A percentile compares a stretch with the other conserved stretches of the same genome.
phyloP scores from a whole-genome alignment of 768 basidiomycete species.

The Dendrothele bispora region DNA sequence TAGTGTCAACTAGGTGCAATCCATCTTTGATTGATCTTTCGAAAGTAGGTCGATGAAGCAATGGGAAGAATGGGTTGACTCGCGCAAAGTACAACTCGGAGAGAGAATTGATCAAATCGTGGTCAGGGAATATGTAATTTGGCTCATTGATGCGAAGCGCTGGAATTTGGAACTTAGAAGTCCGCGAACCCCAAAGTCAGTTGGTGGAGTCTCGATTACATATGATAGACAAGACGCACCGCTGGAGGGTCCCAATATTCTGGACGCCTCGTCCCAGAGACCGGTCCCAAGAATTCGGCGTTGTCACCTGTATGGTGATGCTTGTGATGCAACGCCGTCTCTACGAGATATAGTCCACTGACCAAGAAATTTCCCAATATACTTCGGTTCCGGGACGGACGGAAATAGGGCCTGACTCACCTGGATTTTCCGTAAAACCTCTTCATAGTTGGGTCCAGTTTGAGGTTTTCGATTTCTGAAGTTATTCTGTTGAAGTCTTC shows the following conservation, averaged over 20 bases:
- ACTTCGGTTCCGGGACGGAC: neutral
- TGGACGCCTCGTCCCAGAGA: conserved; percentile 32
- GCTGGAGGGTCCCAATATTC: conserved; percentile 48
- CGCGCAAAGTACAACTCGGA: conserved; percentile 49
- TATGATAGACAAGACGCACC: conserved; percentile 38
- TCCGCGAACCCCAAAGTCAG: too few species aligned
- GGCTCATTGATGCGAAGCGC: neutral
- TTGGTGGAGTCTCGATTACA: neutral
- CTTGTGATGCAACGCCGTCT: conserved; percentile 58
- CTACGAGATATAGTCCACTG: conserved; percentile 52
- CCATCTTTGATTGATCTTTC: conserved; percentile 26
- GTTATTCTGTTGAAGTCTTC: conserved; percentile 29
- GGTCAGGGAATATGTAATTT: conserved; percentile 28
- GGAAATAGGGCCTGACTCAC: conserved; percentile 15
- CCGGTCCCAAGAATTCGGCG: conserved; percentile 18
- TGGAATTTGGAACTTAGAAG: too few species aligned
- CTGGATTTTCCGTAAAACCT: conserved; percentile 53
- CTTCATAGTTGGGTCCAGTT: conserved; percentile 35
- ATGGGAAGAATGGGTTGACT: conserved; percentile 40
- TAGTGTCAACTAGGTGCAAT: conserved; percentile 26
- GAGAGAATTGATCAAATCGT: conserved; percentile 37
- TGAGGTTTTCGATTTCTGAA: conserved; percentile 33
- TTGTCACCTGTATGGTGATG: conserved; percentile 46
- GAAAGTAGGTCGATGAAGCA: conserved; percentile 41
- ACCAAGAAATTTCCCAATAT: conserved; percentile 8